phyloP scores from a whole-genome alignment of 1,284 basidiomycete species.

The Leccinum pachyderme region DNA sequence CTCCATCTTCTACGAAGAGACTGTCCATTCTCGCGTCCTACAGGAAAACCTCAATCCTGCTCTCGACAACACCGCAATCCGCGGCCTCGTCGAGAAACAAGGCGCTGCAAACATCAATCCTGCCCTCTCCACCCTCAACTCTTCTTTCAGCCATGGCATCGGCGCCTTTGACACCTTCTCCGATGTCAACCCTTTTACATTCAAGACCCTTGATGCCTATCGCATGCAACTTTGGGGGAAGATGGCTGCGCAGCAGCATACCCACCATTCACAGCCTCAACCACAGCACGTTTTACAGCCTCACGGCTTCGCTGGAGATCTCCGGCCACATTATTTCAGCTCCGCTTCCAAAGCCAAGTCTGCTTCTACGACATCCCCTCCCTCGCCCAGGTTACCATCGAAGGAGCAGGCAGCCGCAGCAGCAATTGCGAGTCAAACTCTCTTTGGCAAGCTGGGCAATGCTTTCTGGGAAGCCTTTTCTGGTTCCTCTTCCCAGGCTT shows the following conservation, averaged over 20 bases:
- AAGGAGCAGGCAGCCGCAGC: conserved; percentile 50
- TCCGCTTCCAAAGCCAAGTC: conserved; percentile 13
- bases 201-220: conserved; percentile 81
- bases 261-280: conserved; percentile 34
- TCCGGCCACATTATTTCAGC: conserved; percentile 59
- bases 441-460: conserved; percentile 60
- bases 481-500: conserved; percentile 35
- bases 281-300: conserved; percentile 20
- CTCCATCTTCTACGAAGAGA: conserved; percentile 33
- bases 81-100: conserved; percentile 31
- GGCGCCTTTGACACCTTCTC: conserved; percentile 67
- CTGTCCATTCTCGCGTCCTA: conserved; percentile 31
- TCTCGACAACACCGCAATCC: conserved; percentile 19
- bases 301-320: conserved; percentile 47
- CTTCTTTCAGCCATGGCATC: conserved; percentile 28
- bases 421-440: conserved; percentile 66
- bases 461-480: conserved; percentile 84
- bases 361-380: conserved; percentile 30
- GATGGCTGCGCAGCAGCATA: conserved; percentile 58
- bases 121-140: conserved; percentile 18
- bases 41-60: conserved; percentile 84
- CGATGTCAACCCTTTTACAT: conserved; percentile 75
- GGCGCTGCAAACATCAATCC: conserved; percentile 30
- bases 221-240: conserved; percentile 87
- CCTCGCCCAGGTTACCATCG: conserved; percentile 24